phyloP scores from a whole-genome alignment of 2,329 filamentous ascomycete genomes.

The Arthrobotrys sphaeroides region DNA sequence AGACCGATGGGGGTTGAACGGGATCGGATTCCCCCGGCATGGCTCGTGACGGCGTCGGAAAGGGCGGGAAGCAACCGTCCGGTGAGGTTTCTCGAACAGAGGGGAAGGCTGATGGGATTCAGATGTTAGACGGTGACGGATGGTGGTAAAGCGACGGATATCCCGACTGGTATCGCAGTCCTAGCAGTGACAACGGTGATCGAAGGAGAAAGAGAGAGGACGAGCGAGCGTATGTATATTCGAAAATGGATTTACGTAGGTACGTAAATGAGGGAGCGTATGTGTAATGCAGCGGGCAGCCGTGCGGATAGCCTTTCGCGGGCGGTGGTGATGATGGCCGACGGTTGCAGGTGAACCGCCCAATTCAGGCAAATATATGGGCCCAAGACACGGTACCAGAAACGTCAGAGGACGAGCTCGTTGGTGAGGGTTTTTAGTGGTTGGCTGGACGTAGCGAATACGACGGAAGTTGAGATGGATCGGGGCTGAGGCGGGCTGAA shows the following conservation, averaged over 20 bases:
- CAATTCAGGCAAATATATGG: slow-evolving; percentile 39
- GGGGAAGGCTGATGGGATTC: too few species aligned
- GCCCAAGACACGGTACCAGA: slow-evolving; percentile 16
- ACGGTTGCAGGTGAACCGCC: neutral
- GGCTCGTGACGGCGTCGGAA: slow-evolving; percentile 2
- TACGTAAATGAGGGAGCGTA: too few species aligned
- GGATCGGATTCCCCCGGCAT: slow-evolving; percentile 31
- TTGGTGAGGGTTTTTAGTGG: slow-evolving; percentile 28
- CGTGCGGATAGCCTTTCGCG: neutral
- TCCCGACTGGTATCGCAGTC: too few species aligned
- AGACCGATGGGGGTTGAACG: slow-evolving; percentile 37
- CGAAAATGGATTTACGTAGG: too few species aligned
- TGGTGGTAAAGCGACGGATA: too few species aligned
- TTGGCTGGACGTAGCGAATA: slow-evolving; percentile 34
- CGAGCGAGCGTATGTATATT: too few species aligned
- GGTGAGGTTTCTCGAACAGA: too few species aligned
- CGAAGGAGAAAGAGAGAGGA: too few species aligned
- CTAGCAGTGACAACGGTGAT: too few species aligned
- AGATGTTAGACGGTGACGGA: too few species aligned
- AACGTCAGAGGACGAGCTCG: neutral
- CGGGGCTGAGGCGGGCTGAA: neutral
- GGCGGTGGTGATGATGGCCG: too few species aligned
- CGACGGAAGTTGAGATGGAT: slow-evolving; percentile 6
- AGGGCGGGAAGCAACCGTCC: neutral
- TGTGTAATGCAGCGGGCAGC: neutral